phyloP scores from a whole-genome alignment of 2,329 filamentous ascomycete genomes.

The Xylariales sp. region DNA sequence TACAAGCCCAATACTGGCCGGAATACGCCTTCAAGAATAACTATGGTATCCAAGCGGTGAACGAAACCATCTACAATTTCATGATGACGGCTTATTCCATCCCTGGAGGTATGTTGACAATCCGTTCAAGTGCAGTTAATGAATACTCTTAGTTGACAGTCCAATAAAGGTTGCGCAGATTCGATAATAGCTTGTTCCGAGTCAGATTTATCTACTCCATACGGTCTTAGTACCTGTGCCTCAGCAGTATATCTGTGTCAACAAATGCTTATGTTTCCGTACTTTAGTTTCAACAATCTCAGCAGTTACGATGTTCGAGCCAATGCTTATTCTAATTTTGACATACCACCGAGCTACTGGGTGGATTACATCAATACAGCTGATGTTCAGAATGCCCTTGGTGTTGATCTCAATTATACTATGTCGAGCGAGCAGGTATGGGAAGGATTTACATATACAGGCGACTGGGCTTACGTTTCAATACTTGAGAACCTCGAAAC shows the following conservation, averaged over 20 bases:
- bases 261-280: not conserved
- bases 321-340: constrained; percentile 39
- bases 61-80: constrained; percentile 55
- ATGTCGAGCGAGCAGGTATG: no score
- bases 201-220: no score
- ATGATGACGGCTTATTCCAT: constrained; percentile 44
- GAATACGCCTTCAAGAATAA: constrained; percentile 38
- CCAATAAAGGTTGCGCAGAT: no score
- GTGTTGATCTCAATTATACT: constrained; percentile 55
- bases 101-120: constrained; percentile 6
- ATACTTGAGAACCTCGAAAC: constrained; percentile 43
- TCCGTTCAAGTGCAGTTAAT: no score
- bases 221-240: no score
- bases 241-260: not conserved
- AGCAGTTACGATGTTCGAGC: constrained; percentile 49
- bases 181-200: no score
- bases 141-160: no score
- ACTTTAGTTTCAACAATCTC: no score
- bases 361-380: constrained; percentile 60
- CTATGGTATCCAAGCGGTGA: constrained; percentile 42
- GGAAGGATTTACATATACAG: constrained; percentile 5
- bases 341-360: constrained; percentile 60
- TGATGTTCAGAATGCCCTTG: constrained; percentile 50
- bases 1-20: constrained; percentile 37
- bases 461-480: not conserved